Percentiles rank a stretch among this genome's conserved stretches.
Evolutionary conservation across 139 green algal species (phyloP).

Genomic region (Parachlorella kessleri): DNA sequence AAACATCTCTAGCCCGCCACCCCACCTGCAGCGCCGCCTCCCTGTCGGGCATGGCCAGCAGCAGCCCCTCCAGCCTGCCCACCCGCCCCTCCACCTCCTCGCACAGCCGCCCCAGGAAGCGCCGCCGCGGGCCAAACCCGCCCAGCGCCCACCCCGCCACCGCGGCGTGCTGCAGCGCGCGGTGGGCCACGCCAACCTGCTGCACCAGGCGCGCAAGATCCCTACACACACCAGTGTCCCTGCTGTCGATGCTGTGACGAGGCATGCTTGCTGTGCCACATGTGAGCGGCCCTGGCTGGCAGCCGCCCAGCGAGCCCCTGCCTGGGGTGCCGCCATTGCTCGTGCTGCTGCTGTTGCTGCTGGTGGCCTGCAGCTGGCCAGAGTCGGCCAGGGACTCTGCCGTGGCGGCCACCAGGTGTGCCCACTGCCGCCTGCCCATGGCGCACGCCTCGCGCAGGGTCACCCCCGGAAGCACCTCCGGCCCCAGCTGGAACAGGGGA

Average conservation of each 20-base stretch:
- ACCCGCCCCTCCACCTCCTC: not conserved
- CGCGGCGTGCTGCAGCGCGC: conserved; percentile 14
- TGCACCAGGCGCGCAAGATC: conserved; percentile 9
- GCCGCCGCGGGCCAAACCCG: not conserved
- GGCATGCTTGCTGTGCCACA: no score
- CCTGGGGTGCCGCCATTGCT: not conserved
- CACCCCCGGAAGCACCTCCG: not conserved
- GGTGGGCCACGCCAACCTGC: not conserved
- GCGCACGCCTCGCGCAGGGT: not conserved
- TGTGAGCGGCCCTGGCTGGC: no score
- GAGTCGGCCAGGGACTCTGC: not conserved
- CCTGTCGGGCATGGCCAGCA: conserved; percentile 19
- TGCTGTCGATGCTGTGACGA: no score
- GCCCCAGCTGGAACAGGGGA: not conserved
- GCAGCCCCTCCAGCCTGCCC: conserved; percentile 17
- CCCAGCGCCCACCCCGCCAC: conserved; percentile 10
- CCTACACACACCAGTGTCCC: no score
- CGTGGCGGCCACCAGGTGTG: conserved; percentile 5
- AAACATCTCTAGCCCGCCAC: no score
- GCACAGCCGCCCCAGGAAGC: conserved; percentile 12
- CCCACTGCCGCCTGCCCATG: conserved; percentile 10
- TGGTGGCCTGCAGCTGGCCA: no score
- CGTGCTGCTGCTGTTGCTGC: not conserved
- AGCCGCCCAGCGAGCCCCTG: no score
- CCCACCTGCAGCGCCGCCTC: conserved; percentile 5